These are phyloP conservation scores for Mycena latifolia DNA, from an alignment of 768 basidiomycete species.

Conservation along the genomic window DNA sequence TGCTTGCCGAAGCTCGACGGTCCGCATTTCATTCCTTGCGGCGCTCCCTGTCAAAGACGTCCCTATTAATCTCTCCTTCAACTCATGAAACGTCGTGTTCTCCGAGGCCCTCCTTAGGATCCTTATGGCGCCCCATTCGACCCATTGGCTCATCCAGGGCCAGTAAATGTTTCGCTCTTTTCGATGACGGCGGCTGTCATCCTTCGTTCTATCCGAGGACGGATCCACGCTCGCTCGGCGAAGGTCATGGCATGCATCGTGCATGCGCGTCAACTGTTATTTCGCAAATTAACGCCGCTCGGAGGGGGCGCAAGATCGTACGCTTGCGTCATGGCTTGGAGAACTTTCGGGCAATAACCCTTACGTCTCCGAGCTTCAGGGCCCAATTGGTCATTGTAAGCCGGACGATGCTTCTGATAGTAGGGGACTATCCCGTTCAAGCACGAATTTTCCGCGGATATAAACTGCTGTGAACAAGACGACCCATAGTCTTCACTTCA, in stretches of 20 bases:
- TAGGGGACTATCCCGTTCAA: constrained; percentile 19
- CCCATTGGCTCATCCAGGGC: constrained; percentile 1
- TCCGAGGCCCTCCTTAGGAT: constrained; percentile 31
- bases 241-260: constrained; percentile 12
- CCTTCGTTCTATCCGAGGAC: constrained; percentile 1
- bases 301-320: constrained; percentile 28
- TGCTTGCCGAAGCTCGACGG: constrained; percentile 14
- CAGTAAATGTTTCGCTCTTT: constrained; percentile 14
- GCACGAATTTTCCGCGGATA: constrained; percentile 35
- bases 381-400: constrained; percentile 30
- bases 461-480: constrained; percentile 33
- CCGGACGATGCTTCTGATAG: constrained; percentile 33
- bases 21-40: constrained; percentile 18
- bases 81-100: constrained; percentile 21
- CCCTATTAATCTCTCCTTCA: constrained; percentile 12
- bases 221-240: constrained; percentile 9
- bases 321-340: constrained; percentile 24
- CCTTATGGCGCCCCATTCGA: background rate
- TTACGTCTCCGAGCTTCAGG: constrained; percentile 30
- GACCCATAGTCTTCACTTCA: constrained; percentile 22
- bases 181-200: background rate
- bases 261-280: constrained; percentile 11
- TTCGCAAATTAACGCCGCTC: constrained; percentile 33
- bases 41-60: constrained; percentile 17
- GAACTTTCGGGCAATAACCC: constrained; percentile 24